Percentiles rank a stretch among this genome's conserved stretches.
Conservation (phyloP, 2,329 filamentous ascomycete genomes). For the Alternaria solani region DNA sequence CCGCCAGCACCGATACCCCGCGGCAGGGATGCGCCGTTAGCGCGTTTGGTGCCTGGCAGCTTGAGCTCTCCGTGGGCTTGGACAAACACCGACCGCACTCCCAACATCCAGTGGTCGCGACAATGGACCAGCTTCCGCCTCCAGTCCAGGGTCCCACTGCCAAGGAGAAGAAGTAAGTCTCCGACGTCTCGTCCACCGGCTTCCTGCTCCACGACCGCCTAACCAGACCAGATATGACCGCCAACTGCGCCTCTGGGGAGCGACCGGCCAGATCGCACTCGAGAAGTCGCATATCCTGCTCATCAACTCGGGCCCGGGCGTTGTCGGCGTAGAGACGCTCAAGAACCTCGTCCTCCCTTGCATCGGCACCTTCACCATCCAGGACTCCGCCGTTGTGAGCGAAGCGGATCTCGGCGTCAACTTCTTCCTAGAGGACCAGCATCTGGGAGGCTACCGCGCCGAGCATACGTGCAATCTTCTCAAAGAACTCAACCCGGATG, state of each 20-base stretch:
- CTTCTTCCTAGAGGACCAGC: constrained; percentile 88
- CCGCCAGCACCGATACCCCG: constrained; percentile 19
- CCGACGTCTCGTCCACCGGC: not conserved
- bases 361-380: constrained; percentile 90
- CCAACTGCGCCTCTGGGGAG: constrained; percentile 94
- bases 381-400: constrained; percentile 78
- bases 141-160: constrained; percentile 53
- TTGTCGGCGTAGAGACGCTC: constrained; percentile 86
- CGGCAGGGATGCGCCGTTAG: constrained; percentile 19
- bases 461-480: constrained; percentile 79
- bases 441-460: constrained; percentile 79
- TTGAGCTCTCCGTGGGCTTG: constrained; percentile 4
- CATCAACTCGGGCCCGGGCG: constrained; percentile 85
- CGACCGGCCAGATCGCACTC: constrained; percentile 86
- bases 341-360: constrained; percentile 97
- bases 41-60: constrained; percentile 17
- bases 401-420: constrained; percentile 91
- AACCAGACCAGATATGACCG: constrained; percentile 77
- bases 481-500: constrained; percentile 90
- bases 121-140: constrained; percentile 50
- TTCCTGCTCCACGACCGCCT: constrained; percentile 9
- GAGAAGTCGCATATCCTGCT: constrained; percentile 92
- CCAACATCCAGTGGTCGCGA: not conserved
- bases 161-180: constrained; percentile 60
- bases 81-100: constrained; percentile 8